Base-by-base conservation (phyloP, 495 filamentous ascomycete genomes). In the Tirmania nivea region DNA sequence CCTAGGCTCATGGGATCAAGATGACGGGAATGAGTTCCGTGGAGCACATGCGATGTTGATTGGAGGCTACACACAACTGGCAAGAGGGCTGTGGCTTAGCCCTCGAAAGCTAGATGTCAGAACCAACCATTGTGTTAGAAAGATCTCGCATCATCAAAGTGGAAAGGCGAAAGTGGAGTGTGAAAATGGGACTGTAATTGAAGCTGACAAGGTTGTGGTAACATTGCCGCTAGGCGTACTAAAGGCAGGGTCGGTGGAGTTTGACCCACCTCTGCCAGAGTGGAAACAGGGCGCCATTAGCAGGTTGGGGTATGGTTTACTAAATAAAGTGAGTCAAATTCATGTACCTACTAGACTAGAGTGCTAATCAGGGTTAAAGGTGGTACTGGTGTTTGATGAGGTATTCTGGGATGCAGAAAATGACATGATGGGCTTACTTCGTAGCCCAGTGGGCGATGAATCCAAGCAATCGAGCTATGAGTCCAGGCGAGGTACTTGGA, bases 1-100 rank as follows among this genome's bases (percentile, higher is more conserved):
- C 66, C 76, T 99, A 3, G 80, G 81, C 9, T 82, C 86, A 1
- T 95, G 90, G 86, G 90, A 99, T 66, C 82, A 95, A 62, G 90
- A 96, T 62, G 84, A 85, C 48, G 90, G 92, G 1, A 95, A 99
- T 65, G 90, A 99, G 59, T 96, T 94, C 66, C 86, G 93, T 62
- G 90, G 90, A 16, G 79, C 84, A 51, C 90, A 99, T 60, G 81
- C 86, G 4, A 84, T 90, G 73, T 78, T 99, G 12, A 73, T 92
- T 45, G 90, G 90, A 42, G 90, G 90, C 7, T 96, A 96, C 62
- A 83, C 84, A 56, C 87, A 86, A 62, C 75, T 99, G 36, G 83
- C 92, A 3, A 78, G 81, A 54, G 90, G 85, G 3, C 70, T 99
- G 17, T 79, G 80, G 66, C 73, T 78, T 45, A 72, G 78, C 42